phyloP scores from a whole-genome alignment of 257 asterid species.

The Striga asiatica region DNA sequence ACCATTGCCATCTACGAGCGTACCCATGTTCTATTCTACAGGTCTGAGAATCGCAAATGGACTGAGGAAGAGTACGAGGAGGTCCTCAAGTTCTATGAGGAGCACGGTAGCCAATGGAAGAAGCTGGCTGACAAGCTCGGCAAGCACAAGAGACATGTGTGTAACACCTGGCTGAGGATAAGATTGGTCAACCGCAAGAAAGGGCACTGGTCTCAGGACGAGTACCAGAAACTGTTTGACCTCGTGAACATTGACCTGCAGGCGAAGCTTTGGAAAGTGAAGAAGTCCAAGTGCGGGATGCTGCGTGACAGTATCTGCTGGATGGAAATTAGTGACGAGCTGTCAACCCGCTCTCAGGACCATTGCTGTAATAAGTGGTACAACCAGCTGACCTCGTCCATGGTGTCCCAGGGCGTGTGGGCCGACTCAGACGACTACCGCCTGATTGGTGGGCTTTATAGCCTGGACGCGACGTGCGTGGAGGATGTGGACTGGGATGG shows the following conservation, averaged over 20 bases:
- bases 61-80: conserved; percentile 35
- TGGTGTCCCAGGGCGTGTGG: conserved; percentile 41
- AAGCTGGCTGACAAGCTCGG: conserved; percentile 40
- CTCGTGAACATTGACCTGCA: conserved; percentile 39
- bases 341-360: conserved; percentile 24
- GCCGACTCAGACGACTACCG: conserved; percentile 43
- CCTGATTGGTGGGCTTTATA: conserved; percentile 23
- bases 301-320: conserved; percentile 38
- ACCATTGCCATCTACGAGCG: conserved; percentile 20
- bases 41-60: conserved; percentile 35
- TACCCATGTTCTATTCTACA: conserved; percentile 30
- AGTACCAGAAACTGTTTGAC: conserved; percentile 37
- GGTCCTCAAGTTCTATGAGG: conserved; percentile 19
- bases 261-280: conserved; percentile 26
- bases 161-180: conserved; percentile 37
- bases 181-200: conserved; percentile 20
- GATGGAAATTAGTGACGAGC: conserved; percentile 37
- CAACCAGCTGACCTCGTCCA: conserved; percentile 28
- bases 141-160: conserved; percentile 34
- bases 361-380: conserved; percentile 41
- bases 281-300: conserved; percentile 43
- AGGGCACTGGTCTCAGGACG: conserved; percentile 41
- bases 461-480: conserved; percentile 34
- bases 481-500: conserved; percentile 61
- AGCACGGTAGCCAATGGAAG: conserved; percentile 38